phyloP scores from a whole-genome alignment of 2,329 filamentous ascomycete species.

The Ceratocystis lukuohia region DNA sequence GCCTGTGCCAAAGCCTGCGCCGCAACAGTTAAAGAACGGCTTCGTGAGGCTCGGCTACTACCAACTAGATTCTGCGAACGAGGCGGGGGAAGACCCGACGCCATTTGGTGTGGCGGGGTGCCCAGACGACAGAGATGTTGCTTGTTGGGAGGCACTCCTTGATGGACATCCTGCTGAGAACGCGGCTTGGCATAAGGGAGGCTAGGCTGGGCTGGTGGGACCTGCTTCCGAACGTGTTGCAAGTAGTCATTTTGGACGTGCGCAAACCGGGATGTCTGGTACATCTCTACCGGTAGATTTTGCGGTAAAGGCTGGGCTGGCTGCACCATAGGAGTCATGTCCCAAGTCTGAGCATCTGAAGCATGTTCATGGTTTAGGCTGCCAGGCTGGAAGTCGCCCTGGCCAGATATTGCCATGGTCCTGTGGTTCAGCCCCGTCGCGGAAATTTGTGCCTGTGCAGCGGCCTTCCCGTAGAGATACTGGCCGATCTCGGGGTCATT shows the following conservation, averaged over 20 bases:
- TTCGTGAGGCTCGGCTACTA: neutral
- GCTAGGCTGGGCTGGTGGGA: too few relatives aligned
- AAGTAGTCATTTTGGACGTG: neutral
- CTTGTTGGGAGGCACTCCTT: neutral
- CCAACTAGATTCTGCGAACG: neutral
- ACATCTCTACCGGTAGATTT: neutral
- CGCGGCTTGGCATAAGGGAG: too few relatives aligned
- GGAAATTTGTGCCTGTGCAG: neutral
- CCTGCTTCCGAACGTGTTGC: too few relatives aligned
- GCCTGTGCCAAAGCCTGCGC: neutral
- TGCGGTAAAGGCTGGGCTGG: neutral
- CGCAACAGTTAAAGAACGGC: too few relatives aligned
- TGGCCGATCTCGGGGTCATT: neutral
- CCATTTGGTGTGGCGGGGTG: neutral
- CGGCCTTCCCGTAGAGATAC: neutral
- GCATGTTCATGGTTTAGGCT: neutral
- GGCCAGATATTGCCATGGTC: neutral
- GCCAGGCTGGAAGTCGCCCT: neutral
- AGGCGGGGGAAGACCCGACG: neutral
- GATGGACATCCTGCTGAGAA: too few relatives aligned
- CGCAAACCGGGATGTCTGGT: neutral
- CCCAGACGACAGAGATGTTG: neutral
- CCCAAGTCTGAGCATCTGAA: neutral
- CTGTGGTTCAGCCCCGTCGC: neutral
- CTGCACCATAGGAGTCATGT: neutral